phyloP scores from a whole-genome alignment of 108 stramenopile genomes.

The Skeletonema costatum region DNA sequence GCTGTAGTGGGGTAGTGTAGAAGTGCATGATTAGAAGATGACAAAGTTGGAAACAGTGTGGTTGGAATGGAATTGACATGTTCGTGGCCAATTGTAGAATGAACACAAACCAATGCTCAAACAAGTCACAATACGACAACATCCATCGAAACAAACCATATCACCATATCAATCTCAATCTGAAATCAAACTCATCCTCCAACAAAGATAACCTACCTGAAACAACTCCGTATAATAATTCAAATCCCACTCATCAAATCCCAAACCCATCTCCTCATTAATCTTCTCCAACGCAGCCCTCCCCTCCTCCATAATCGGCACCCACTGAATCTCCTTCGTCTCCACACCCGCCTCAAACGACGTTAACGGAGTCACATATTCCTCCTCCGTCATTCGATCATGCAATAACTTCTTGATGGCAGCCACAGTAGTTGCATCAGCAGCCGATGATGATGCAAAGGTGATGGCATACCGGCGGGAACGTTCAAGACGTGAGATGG shows the following conservation, averaged over 20 bases:
- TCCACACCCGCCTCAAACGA: slow-evolving; percentile 82
- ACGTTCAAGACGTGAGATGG: slow-evolving; percentile 84
- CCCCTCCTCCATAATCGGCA: slow-evolving; percentile 93
- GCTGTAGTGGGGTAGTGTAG: slow-evolving; percentile 33
- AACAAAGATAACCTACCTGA: slow-evolving; percentile 55
- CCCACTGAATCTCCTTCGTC: slow-evolving; percentile 68
- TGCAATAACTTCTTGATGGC: slow-evolving; percentile 76
- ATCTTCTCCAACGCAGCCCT: slow-evolving; percentile 89
- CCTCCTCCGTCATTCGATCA: slow-evolving; percentile 99
- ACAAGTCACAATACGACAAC: neutral
- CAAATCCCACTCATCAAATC: slow-evolving; percentile 98
- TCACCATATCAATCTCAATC: neutral
- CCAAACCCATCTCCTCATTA: slow-evolving; percentile 90
- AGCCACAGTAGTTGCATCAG: slow-evolving; percentile 33
- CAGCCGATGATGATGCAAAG: slow-evolving; percentile 4
- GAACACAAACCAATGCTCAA: neutral
- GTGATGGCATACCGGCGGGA: slow-evolving; percentile 75
- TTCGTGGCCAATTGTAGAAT: neutral
- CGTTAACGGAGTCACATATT: slow-evolving; percentile 74
- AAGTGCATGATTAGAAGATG: neutral
- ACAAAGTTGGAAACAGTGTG: neutral
- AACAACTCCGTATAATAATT: slow-evolving; percentile 97
- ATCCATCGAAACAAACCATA: slow-evolving; percentile 4
- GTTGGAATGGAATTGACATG: neutral
- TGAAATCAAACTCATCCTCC: neutral